These are phyloP conservation scores for Dryas alaskensis DNA, from an alignment of 306 rosid species.

Conservation along the genomic window DNA sequence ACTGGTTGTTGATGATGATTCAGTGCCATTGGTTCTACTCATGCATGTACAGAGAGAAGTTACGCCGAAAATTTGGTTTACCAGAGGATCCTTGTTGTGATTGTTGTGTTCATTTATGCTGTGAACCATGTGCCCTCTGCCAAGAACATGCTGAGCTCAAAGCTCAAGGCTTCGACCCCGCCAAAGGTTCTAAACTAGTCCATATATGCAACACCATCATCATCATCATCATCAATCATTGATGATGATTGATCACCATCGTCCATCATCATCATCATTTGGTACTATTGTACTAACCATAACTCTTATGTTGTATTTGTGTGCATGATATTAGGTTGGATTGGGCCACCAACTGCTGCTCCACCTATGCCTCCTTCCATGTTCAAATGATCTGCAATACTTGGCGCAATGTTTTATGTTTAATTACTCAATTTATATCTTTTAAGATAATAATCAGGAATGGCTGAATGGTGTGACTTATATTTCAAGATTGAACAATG, in stretches of 20 bases:
- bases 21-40: constrained; percentile 18
- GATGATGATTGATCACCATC: too few species aligned
- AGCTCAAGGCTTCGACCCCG: constrained; percentile 15
- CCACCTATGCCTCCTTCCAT: constrained; percentile 20
- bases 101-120: constrained; percentile 1
- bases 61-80: neutral
- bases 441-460: too few species aligned
- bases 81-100: constrained; percentile 15
- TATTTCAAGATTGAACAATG: too few species aligned
- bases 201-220: neutral
- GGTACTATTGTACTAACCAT: neutral
- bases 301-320: neutral
- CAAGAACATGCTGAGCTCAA: constrained; percentile 21
- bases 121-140: constrained; percentile 13
- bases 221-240: neutral
- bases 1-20: neutral
- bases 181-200: constrained; percentile 9
- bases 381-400: constrained; percentile 12
- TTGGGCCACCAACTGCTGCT: constrained; percentile 8
- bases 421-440: neutral
- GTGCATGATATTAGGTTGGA: constrained; percentile 9
- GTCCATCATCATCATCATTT: neutral
- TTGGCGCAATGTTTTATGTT: neutral
- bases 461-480: too few species aligned
- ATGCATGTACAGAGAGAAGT: neutral